Percentiles rank a stretch among this genome's conserved stretches.
Evolutionary conservation across 805 yeast species (phyloP).

Genomic region (Jamesozyma rosinii): DNA sequence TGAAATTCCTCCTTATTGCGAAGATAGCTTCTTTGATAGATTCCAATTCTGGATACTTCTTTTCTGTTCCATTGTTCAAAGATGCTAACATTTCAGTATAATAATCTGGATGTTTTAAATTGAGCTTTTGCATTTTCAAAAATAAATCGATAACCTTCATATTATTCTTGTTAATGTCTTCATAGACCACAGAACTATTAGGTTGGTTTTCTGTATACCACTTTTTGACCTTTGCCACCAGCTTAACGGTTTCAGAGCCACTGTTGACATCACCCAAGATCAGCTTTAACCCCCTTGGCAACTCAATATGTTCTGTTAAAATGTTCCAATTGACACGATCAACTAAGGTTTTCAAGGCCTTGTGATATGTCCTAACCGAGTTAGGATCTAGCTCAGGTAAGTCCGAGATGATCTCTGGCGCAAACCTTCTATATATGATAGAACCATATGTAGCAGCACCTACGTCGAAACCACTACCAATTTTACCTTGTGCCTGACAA

Average conservation of each 20-base stretch:
- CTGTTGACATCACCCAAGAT: conserved; percentile 90
- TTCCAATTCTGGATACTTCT: conserved; percentile 22
- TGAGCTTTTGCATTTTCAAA: conserved; percentile 31
- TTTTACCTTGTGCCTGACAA: conserved; percentile 87
- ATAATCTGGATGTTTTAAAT: conserved; percentile 23
- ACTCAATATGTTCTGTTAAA: conserved; percentile 40
- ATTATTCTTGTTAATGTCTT: conserved; percentile 50
- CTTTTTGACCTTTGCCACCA: conserved; percentile 62
- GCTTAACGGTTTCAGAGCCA: conserved; percentile 90
- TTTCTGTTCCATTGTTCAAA: conserved; percentile 8
- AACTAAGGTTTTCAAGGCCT: conserved; percentile 31
- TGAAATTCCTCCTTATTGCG: conserved; percentile 49
- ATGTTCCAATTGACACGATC: conserved; percentile 52
- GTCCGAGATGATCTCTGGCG: conserved; percentile 41
- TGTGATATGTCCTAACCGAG: conserved; percentile 18
- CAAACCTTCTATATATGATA: conserved; percentile 68
- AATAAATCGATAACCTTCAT: conserved; percentile 44
- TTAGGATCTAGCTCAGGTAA: conserved; percentile 23
- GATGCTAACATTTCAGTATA: conserved; percentile 31
- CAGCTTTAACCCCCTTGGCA: conserved; percentile 62
- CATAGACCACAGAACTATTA: conserved; percentile 45
- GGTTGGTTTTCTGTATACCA: conserved; percentile 57
- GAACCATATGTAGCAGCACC: conserved; percentile 94
- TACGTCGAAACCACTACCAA: conserved; percentile 96
- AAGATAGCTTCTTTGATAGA: conserved; percentile 35